These are phyloP conservation scores for Tremellales sp. DNA, from an alignment of 1,284 basidiomycete species.

Conservation along the genomic window DNA sequence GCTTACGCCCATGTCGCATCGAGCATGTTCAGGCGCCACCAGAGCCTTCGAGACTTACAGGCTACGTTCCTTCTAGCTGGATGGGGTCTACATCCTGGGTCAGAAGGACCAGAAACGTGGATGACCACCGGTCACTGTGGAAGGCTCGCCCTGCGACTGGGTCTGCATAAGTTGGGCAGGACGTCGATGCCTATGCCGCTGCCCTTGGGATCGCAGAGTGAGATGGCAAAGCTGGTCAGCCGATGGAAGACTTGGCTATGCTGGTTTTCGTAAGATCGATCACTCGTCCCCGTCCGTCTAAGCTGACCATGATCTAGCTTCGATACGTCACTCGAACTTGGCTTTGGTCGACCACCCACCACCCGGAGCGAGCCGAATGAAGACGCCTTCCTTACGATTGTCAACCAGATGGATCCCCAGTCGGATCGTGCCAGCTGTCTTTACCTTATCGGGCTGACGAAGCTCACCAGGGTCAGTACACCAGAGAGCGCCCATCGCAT, in stretches of 20 bases:
- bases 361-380: slow-evolving; percentile 11
- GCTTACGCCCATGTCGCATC: background rate
- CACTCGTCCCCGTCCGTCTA: too few relatives aligned
- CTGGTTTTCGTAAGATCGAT: slow-evolving; percentile 14
- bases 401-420: too few relatives aligned
- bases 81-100: background rate
- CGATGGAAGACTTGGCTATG: slow-evolving; percentile 16
- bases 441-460: too few relatives aligned
- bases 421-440: too few relatives aligned
- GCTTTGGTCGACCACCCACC: slow-evolving; percentile 19
- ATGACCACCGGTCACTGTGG: background rate
- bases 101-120: background rate
- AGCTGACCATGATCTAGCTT: slow-evolving; percentile 11
- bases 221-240: slow-evolving; percentile 5
- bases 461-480: too few relatives aligned
- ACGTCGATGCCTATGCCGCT: background rate
- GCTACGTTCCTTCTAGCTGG: background rate
- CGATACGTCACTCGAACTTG: slow-evolving; percentile 17
- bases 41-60: background rate
- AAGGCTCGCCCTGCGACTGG: background rate
- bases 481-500: too few relatives aligned
- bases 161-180: background rate
- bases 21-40: background rate
- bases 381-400: slow-evolving; percentile 5
- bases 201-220: background rate